phyloP scores from a whole-genome alignment of 139 green algal genomes.

The Chlorella sp. region DNA sequence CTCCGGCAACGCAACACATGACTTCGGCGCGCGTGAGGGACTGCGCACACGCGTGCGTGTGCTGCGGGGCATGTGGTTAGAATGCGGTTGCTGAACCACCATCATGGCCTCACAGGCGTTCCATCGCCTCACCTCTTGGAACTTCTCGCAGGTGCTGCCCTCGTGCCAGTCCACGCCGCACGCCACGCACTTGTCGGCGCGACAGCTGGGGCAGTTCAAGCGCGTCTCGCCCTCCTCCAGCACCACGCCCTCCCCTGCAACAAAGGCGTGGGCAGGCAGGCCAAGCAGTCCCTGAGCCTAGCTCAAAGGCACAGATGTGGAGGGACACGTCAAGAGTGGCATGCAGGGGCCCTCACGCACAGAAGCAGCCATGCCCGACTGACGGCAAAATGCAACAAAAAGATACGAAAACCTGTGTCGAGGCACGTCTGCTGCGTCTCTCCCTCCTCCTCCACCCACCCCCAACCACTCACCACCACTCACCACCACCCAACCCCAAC shows the following conservation, averaged over 20 bases:
- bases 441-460: not conserved
- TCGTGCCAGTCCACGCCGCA: conserved; percentile 13
- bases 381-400: not conserved
- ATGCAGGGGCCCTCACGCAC: not conserved
- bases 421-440: not conserved
- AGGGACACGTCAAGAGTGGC: not conserved
- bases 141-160: conserved; percentile 4
- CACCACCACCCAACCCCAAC: not conserved
- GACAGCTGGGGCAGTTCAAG: conserved; percentile 6
- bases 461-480: not conserved
- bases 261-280: not conserved
- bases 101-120: too few species aligned
- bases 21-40: not conserved
- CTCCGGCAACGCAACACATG: not conserved
- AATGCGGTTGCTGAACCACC: too few species aligned
- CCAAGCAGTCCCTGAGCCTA: not conserved
- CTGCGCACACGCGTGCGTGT: too few species aligned
- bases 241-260: not conserved
- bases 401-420: too few species aligned
- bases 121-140: conserved; percentile 14
- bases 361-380: not conserved
- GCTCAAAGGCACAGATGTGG: not conserved
- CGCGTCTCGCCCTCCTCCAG: not conserved
- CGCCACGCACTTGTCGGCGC: conserved; percentile 1
- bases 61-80: too few species aligned